Base-by-base conservation (phyloP, 192 early-diverging fungal genomes). In the Coemansia interrupta region DNA sequence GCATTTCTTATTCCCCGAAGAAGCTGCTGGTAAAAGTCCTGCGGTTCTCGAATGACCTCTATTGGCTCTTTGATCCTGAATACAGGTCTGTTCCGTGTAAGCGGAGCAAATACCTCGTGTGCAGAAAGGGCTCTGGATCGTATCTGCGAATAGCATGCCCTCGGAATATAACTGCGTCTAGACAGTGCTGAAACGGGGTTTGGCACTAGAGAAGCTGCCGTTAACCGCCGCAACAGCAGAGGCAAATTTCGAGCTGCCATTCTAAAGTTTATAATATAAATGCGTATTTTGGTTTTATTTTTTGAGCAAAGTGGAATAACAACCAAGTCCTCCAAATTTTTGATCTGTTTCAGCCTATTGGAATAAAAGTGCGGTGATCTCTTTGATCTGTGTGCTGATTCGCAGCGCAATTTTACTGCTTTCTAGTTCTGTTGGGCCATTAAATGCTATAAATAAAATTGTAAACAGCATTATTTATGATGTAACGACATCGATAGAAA, bases 1-100 rank as follows among this genome's bases (percentile, higher is more conserved):
- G 95, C 93, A 8, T 48, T 58, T 20, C 60, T 54, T 46, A 98
- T 95, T 20, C 88, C 84, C 13, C 70, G 43, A 38, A 77, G 53
- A 17, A 85, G 66, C 24, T 65, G 46, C 17, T 51, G 24, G 58
- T 83, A 88, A 49, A 90, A 87, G 11, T 65, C 68, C 23, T 61
- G 48, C 9, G 85, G 85, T 57, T 82, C 75, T 13, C 72, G 62
- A 18, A 89, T 60, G 26, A 86, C 72, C 5, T 51, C 23, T 15
- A 87, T 63, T 2, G 66, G 66, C 39, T 75, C 19, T 17, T n/a
- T 43, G 59, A 78, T 68, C 48, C 47, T 58, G 56, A 72, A 78
- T 18, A 72, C 75, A 6, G 75, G 69, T 18, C 75, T 62, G 22
- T 44, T 40, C 52, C 62, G 57, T 11, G 63, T 47, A 61, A 78